Evolutionary conservation across 2,329 filamentous ascomycete genomes (phyloP).

Genomic region (Sporothrix mexicana): DNA sequence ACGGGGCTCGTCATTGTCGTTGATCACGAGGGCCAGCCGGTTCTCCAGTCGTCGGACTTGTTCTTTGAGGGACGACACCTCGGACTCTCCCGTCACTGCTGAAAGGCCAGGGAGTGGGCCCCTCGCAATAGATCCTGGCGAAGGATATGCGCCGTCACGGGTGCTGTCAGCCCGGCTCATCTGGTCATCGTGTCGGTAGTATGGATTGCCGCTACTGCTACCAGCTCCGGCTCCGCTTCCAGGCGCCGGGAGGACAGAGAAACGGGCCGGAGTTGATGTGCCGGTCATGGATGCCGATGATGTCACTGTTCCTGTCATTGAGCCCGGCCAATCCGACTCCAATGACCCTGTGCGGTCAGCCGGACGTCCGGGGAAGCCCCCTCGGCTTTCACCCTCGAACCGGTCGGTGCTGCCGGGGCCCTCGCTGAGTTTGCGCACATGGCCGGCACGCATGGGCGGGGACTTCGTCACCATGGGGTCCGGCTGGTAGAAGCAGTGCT

Average conservation of each 20-base stretch:
- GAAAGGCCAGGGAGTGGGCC: conserved; percentile 31
- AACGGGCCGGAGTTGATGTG: conserved; percentile 43
- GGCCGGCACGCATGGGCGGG: conserved; percentile 28
- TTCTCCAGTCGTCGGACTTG: conserved; percentile 54
- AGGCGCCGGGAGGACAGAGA: conserved; percentile 2
- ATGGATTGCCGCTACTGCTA: not conserved
- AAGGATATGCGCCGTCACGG: conserved; percentile 26
- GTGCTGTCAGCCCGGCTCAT: conserved; percentile 10
- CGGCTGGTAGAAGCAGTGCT: conserved; percentile 38
- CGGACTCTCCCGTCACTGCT: conserved; percentile 36
- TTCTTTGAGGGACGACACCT: conserved; percentile 48
- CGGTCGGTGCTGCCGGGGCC: conserved; percentile 27
- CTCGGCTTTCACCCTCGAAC: conserved; percentile 20
- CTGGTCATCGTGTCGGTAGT: conserved; percentile 31
- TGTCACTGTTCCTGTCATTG: conserved; percentile 47
- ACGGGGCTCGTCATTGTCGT: conserved; percentile 31
- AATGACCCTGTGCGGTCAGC: conserved; percentile 25
- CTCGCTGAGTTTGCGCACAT: conserved; percentile 31
- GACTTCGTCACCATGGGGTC: conserved; percentile 35
- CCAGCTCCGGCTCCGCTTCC: not conserved
- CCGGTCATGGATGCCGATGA: conserved; percentile 62
- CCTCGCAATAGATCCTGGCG: conserved; percentile 25
- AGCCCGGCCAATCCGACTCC: conserved; percentile 36
- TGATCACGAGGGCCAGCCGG: conserved; percentile 45
- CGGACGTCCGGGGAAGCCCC: conserved; percentile 7